phyloP scores from a whole-genome alignment of 148 eudicot species.

The Vaccinium vitisidaea region DNA sequence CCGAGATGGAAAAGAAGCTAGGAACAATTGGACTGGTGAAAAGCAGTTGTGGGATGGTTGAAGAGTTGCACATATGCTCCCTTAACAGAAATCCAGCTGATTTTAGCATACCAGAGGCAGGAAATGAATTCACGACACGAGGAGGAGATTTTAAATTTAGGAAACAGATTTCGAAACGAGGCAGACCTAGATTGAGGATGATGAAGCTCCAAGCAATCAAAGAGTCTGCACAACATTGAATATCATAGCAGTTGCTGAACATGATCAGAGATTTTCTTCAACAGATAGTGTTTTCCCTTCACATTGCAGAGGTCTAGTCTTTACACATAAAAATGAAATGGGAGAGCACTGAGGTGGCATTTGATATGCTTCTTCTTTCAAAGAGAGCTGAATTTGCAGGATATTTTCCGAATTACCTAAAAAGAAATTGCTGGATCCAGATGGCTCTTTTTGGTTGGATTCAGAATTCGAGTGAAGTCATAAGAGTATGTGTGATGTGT shows the following conservation, averaged over 20 bases:
- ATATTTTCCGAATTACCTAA: too few relatives aligned
- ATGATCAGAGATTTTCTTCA: neutral
- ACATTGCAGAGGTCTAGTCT: neutral
- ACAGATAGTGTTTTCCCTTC: neutral
- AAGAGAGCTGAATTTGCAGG: too few relatives aligned
- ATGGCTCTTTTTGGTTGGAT: too few relatives aligned
- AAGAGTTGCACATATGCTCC: slow-evolving; percentile 9
- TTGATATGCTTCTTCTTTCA: neutral
- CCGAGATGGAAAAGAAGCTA: neutral
- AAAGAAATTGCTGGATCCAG: too few relatives aligned
- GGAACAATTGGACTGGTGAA: neutral
- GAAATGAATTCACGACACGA: slow-evolving; percentile 21
- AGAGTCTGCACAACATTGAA: slow-evolving; percentile 15
- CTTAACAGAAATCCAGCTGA: slow-evolving; percentile 26
- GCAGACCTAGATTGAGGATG: slow-evolving; percentile 21
- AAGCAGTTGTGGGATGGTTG: slow-evolving; percentile 4
- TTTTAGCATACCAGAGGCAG: slow-evolving; percentile 19
- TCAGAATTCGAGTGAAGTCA: too few relatives aligned
- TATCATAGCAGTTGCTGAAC: neutral
- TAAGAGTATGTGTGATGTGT: too few relatives aligned
- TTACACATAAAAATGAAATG: too few relatives aligned
- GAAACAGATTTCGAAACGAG: slow-evolving; percentile 8
- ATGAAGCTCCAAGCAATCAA: slow-evolving; percentile 9
- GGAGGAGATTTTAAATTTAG: neutral
- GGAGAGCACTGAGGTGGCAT: neutral